phyloP scores from a whole-genome alignment of 192 early-diverging fungal species.

The Dimargaris verticillata region DNA sequence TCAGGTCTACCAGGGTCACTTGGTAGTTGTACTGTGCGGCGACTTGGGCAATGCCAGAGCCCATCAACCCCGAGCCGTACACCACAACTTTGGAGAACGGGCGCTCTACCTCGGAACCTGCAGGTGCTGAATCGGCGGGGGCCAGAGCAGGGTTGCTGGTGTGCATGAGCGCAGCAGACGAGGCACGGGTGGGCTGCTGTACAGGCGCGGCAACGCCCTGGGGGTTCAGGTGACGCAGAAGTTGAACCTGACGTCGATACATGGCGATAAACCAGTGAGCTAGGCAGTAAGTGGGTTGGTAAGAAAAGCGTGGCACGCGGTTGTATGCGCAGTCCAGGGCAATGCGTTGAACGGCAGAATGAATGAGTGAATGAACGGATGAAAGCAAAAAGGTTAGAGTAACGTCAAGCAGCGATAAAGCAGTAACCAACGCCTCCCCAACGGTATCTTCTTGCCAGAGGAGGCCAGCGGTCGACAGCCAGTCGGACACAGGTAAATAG shows the following conservation, averaged over 20 bases:
- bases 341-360: no score
- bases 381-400: no score
- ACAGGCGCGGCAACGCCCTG: not conserved
- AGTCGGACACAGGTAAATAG: no score
- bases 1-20: conserved; percentile 80
- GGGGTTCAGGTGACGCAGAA: not conserved
- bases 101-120: not conserved
- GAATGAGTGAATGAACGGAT: no score
- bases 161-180: not conserved
- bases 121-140: conserved; percentile 9
- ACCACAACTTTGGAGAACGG: conserved; percentile 60
- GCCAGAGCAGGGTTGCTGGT: not conserved
- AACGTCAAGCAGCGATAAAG: no score
- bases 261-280: not conserved
- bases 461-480: no score
- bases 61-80: conserved; percentile 78
- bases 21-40: conserved; percentile 61
- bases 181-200: not conserved
- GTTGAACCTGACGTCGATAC: not conserved
- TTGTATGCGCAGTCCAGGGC: no score
- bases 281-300: no score
- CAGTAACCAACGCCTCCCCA: no score
- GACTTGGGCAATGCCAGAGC: conserved; percentile 77
- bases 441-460: no score
- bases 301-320: no score